These are phyloP conservation scores for Schizosaccharomyces octosporus DNA, from an alignment of 805 yeast species.

Conservation along the genomic window DNA sequence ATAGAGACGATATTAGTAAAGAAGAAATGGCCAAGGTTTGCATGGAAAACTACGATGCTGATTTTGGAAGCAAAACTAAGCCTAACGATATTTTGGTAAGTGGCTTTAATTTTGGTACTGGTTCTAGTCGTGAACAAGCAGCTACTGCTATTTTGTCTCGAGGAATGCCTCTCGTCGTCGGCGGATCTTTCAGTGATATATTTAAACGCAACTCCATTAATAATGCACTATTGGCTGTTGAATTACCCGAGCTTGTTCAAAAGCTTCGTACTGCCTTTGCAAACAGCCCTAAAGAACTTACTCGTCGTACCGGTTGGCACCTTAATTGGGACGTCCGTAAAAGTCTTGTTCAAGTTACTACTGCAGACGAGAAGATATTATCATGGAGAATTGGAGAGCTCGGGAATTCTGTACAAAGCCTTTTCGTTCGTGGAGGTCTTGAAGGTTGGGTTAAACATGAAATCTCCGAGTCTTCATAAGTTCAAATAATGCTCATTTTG, in stretches of 20 bases:
- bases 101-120: conserved; percentile 71
- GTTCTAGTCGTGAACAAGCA: conserved; percentile 96
- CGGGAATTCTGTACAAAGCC: conserved; percentile 86
- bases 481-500: background rate
- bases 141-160: conserved; percentile 93
- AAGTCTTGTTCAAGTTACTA: conserved; percentile 57
- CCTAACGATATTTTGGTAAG: conserved; percentile 76
- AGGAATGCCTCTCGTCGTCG: conserved; percentile 75
- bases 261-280: conserved; percentile 46
- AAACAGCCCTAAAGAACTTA: conserved; percentile 36
- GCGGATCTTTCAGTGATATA: conserved; percentile 94
- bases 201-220: conserved; percentile 89
- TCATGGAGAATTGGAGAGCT: conserved; percentile 59
- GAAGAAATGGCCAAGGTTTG: conserved; percentile 97
- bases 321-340: conserved; percentile 80
- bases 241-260: conserved; percentile 67
- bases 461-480: background rate
- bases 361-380: conserved; percentile 13
- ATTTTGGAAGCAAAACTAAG: conserved; percentile 55
- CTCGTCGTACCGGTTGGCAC: conserved; percentile 85
- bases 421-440: conserved; percentile 86
- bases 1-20: conserved; percentile 86
- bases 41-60: conserved; percentile 94
- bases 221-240: conserved; percentile 81
- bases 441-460: conserved; percentile 77